Evolutionary conservation across 1,284 basidiomycete species (phyloP), one percentile per base, ranked within the genome.

Genomic region (Kwoniella shivajii): DNA sequence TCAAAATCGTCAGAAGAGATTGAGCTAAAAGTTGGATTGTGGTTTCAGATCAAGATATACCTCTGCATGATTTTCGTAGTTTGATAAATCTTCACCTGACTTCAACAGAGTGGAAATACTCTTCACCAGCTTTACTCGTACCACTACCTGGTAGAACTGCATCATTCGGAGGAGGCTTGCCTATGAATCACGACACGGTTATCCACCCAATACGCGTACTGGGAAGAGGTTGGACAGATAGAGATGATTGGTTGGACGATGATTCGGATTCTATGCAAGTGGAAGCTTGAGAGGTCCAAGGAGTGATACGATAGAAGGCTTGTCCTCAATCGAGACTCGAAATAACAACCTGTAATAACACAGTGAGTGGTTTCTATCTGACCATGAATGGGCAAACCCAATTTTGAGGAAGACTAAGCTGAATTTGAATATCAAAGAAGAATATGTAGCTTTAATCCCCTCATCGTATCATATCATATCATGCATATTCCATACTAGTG

Each of bases 41-140:
- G n/a, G n/a, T n/a, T n/a, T n/a, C n/a, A 66, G 66, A 55, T 5
- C 50, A 64, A n/a, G 48, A 56, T 10, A 54, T 72, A n/a, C 54
- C 63, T 0, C 30, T 70, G 3, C 54, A 50, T 6, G 58, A 68
- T 1, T 70, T 76, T 63, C 66, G 62, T n/a, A 46, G 38, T 0
- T 41, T 75, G 29, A 45, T 75, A 52, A 62, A 72, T 46, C 66
- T 71, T 45, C 68, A 76, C 47, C 60, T 76, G 18, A 41, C 50
- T 1, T 14, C 55, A 1, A 76, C 73, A 0, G 71, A 72, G 41
- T 76, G 74, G 74, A 66, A 62, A 47, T 76, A 72, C 56, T 45
- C 60, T 10, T 29, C 57, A 2, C 49, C 45, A 0, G 18, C 43
- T 1, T 42, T 37, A n/a, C 50, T 34, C 3, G 24, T 42, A n/a